phyloP scores from a whole-genome alignment of 2,329 filamentous ascomycete species.

The Ophiocordyceps camponoti-rufipedis region DNA sequence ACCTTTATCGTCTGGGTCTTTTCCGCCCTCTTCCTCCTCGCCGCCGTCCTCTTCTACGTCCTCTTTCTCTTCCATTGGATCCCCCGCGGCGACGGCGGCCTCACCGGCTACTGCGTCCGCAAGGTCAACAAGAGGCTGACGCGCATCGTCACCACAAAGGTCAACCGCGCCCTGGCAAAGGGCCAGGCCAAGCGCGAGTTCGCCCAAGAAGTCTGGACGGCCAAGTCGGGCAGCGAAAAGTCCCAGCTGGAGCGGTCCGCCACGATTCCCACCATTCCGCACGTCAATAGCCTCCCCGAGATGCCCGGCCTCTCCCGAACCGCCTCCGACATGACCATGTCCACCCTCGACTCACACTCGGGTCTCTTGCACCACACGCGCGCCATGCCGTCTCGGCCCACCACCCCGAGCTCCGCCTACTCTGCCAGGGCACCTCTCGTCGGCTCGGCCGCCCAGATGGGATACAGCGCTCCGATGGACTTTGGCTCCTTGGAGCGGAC shows the following conservation, averaged over 20 bases:
- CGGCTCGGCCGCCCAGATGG: slow-evolving; percentile 41
- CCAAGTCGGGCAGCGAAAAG: slow-evolving; percentile 31
- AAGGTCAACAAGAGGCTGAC: slow-evolving; percentile 79
- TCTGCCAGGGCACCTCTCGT: slow-evolving; percentile 46
- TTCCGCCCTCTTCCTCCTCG: slow-evolving; percentile 54
- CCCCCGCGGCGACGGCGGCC: slow-evolving; percentile 58
- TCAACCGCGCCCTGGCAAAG: slow-evolving; percentile 74
- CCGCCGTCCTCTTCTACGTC: slow-evolving; percentile 63
- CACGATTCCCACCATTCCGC: slow-evolving; percentile 46
- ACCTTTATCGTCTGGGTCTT: slow-evolving; percentile 82
- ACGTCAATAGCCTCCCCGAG: slow-evolving; percentile 26
- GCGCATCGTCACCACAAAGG: slow-evolving; percentile 68
- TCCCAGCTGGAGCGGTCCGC: slow-evolving; percentile 33
- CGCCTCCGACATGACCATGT: slow-evolving; percentile 44
- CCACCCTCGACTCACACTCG: slow-evolving; percentile 37
- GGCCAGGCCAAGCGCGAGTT: slow-evolving; percentile 44
- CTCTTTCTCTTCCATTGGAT: slow-evolving; percentile 90
- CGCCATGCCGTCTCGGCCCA: slow-evolving; percentile 25
- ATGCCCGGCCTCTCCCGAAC: slow-evolving; percentile 42
- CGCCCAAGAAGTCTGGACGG: slow-evolving; percentile 29
- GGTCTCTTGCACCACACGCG: slow-evolving; percentile 34
- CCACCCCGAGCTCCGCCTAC: slow-evolving; percentile 41
- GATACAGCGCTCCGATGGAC: slow-evolving; percentile 17
- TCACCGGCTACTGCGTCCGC: slow-evolving; percentile 73
- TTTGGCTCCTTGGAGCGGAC: slow-evolving; percentile 13